Evolutionary conservation across 805 yeast genomes (phyloP), one percentile per base, ranked within the genome.

Genomic region (Wickerhamiella qilinensis): DNA sequence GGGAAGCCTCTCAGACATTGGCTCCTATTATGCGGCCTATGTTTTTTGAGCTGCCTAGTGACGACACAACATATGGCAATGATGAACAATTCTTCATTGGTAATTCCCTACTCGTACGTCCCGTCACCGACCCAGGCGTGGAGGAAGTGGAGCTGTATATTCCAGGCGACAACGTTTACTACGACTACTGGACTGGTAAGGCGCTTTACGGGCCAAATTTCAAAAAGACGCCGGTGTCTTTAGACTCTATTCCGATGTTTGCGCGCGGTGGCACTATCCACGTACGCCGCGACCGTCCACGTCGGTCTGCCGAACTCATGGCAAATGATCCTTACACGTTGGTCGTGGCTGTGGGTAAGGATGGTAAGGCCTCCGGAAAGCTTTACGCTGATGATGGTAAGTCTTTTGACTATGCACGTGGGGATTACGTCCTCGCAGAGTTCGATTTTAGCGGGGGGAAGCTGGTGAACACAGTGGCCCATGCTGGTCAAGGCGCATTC

Each of bases 41-140:
- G 21, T 55, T 44, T 35, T 58, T 45, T 40, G 54, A 48, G 20
- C 38, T 48, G 18, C 61, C 62, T 2, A 48, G 42, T 7, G 38
- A 67, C 42, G 55, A 56, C 20, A 64, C 58, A 1, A 54, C 71
- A 0, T 80, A 69, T 51, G 66, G 58, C 2, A 64, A 84, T 35
- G 95, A 86, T 42, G 88, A 88, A 58, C 77, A 84, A 56, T 88
- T 88, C 56, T 81, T 73, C 52, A 44, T 88, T 17, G 94, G 93
- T 18, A 59, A 65, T 30, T 59, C 73, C 8, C 52, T 88, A 14
- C 53, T 88, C 42, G 81, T 82, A 1, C 81, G 78, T 51, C 98
- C 98, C 3, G 75, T 88, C 2, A 72, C 79, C 1, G 69, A 67
- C 1, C 72, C 73, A 44, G 71, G 64, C 1, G 67, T 64, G 4